Conservation (phyloP, 129 eudicot genomes). For the Chrysanthemum seticuspe region DNA sequence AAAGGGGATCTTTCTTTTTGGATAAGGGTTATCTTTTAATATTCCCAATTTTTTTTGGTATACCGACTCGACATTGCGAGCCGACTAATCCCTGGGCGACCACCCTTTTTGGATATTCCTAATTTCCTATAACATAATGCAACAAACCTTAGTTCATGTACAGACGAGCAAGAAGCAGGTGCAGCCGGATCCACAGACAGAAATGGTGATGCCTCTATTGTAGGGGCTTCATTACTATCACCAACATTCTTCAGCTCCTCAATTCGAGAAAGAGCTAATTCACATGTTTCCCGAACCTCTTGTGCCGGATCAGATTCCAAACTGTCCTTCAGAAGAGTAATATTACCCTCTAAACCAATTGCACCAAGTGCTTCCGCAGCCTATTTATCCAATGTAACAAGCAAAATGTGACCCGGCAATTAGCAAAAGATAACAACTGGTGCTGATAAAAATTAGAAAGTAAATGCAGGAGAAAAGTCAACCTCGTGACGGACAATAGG, state of each 20-base stretch:
- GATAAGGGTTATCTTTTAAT: too few relatives aligned
- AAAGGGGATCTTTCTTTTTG: too few relatives aligned
- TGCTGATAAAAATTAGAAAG: neutral
- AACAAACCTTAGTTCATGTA: constrained; percentile 62
- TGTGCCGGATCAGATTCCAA: constrained; percentile 86
- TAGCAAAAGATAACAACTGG: neutral
- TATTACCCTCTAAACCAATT: constrained; percentile 66
- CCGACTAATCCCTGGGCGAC: too few relatives aligned
- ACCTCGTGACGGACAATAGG: constrained; percentile 98
- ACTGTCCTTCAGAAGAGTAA: constrained; percentile 62
- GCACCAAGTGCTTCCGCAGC: constrained; percentile 99
- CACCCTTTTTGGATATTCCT: too few relatives aligned
- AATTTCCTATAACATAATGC: constrained; percentile 2
- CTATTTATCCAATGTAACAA: constrained; percentile 30
- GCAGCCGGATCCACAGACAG: constrained; percentile 97
- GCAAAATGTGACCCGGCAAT: neutral
- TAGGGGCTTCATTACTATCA: constrained; percentile 24
- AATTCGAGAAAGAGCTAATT: constrained; percentile 79
- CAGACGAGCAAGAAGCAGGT: constrained; percentile 78
- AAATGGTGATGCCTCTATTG: constrained; percentile 59
- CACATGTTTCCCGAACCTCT: constrained; percentile 96
- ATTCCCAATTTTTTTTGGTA: too few relatives aligned
- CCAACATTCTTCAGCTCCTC: constrained; percentile 53
- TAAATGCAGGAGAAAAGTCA: neutral
- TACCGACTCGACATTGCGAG: too few relatives aligned